These are phyloP conservation scores for Zygosaccharomyces bisporus DNA, from an alignment of 805 yeast genomes.

Conservation along the genomic window DNA sequence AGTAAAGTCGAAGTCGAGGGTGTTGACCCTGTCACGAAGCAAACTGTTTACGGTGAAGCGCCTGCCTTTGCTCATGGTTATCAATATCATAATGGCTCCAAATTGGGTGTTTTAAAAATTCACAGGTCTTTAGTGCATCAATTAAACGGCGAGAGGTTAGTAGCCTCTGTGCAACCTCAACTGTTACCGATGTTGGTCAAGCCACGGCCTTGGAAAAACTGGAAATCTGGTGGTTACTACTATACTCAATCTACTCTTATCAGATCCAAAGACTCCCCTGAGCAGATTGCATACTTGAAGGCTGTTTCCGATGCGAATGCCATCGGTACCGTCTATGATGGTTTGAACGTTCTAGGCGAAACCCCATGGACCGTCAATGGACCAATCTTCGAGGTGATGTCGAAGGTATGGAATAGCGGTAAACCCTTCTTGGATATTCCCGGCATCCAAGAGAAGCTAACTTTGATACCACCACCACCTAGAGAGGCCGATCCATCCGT, in stretches of 20 bases:
- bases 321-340: constrained; percentile 65
- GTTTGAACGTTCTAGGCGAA: constrained; percentile 78
- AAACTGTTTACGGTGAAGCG: constrained; percentile 62
- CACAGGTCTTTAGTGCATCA: constrained; percentile 66
- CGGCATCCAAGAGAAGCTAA: constrained; percentile 44
- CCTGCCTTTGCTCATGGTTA: constrained; percentile 91
- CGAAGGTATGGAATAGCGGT: constrained; percentile 85
- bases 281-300: constrained; percentile 80
- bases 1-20: constrained; percentile 81
- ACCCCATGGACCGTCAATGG: constrained; percentile 93
- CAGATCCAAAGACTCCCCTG: constrained; percentile 80
- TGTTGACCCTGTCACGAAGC: constrained; percentile 72
- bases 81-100: constrained; percentile 73
- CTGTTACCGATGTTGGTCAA: constrained; percentile 85
- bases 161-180: constrained; percentile 76
- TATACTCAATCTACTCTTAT: constrained; percentile 61
- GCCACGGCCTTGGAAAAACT: constrained; percentile 85
- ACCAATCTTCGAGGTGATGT: constrained; percentile 60
- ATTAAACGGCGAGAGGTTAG: constrained; percentile 61
- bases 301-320: constrained; percentile 74
- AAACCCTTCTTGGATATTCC: constrained; percentile 71
- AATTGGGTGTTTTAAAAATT: constrained; percentile 73
- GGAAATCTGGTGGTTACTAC: constrained; percentile 81
- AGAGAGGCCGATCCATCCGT: constrained; percentile 67
- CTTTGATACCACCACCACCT: constrained; percentile 56